phyloP scores from a whole-genome alignment of 2,329 filamentous ascomycete species.

The Aspergillus pseudotamarii region DNA sequence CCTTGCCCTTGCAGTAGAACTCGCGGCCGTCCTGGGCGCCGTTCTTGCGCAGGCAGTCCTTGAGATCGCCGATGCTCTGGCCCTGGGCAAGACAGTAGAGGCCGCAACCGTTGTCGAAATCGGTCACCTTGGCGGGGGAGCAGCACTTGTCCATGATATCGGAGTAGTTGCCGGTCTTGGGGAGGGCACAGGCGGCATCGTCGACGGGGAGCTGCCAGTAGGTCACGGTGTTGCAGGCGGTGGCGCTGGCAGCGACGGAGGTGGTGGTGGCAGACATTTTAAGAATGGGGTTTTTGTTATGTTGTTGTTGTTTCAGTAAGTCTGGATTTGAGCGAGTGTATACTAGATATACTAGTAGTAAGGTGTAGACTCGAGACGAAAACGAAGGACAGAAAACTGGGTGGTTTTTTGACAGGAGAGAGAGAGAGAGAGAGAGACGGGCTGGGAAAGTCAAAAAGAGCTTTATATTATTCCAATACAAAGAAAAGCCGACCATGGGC shows the following conservation, averaged over 20 bases:
- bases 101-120: constrained; percentile 53
- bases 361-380: not conserved
- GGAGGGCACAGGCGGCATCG: constrained; percentile 51
- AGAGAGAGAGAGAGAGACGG: not conserved
- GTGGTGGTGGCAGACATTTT: constrained; percentile 30
- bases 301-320: not conserved
- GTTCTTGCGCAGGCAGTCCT: constrained; percentile 44
- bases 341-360: not conserved
- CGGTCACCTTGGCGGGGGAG: constrained; percentile 45
- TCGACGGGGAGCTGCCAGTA: constrained; percentile 49
- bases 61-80: constrained; percentile 41
- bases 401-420: too few species aligned
- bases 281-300: not conserved
- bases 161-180: constrained; percentile 44
- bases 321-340: not conserved
- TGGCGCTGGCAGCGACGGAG: constrained; percentile 21
- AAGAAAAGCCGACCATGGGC: not conserved
- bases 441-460: not conserved
- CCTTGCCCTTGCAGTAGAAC: constrained; percentile 50
- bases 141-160: constrained; percentile 53
- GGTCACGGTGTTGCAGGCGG: constrained; percentile 24
- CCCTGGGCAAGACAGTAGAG: constrained; percentile 54
- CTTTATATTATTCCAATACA: not conserved
- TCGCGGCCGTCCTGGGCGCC: constrained; percentile 37
- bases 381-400: not conserved